Evolutionary conservation across 495 filamentous ascomycete genomes (phyloP).

Genomic region (Hyaloscypha finlandica): DNA sequence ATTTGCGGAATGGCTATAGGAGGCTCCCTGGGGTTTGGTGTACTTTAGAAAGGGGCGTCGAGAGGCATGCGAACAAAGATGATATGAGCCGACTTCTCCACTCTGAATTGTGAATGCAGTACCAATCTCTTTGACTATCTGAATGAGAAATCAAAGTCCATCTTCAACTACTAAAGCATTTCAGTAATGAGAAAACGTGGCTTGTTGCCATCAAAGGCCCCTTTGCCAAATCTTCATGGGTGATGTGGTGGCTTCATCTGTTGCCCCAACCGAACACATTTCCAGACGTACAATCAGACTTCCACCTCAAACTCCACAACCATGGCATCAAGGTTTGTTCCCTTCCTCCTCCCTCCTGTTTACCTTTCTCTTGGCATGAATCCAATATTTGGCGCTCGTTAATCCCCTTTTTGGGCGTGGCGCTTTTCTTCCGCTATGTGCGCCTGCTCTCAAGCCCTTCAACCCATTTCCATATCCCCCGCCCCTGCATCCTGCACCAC

Average conservation of each 20-base stretch:
- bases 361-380: not conserved
- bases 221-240: not conserved
- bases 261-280: slow-evolving; percentile 18
- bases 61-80: slow-evolving; percentile 1
- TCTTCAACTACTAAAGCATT: not conserved
- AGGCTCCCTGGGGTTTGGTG: slow-evolving; percentile 15
- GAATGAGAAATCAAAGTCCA: not conserved
- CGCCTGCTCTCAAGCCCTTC: not conserved
- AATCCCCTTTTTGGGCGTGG: not conserved
- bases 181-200: not conserved
- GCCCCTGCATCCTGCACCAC: not conserved
- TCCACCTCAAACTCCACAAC: slow-evolving; percentile 10
- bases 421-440: not conserved
- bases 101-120: not conserved
- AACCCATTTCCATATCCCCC: not conserved
- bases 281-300: not conserved
- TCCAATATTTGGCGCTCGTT: slow-evolving; percentile 2
- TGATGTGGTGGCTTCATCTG: slow-evolving; percentile 13
- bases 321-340: slow-evolving; percentile 39
- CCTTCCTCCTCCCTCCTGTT: not conserved
- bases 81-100: not conserved
- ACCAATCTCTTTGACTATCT: not conserved
- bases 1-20: slow-evolving; percentile 1
- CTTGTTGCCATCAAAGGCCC: not conserved
- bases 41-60: slow-evolving; percentile 19